A percentile compares a stretch with the other conserved stretches of the same genome.
Evolutionary conservation across 495 filamentous ascomycete genomes (phyloP).

Genomic region (Penicillium daleae): DNA sequence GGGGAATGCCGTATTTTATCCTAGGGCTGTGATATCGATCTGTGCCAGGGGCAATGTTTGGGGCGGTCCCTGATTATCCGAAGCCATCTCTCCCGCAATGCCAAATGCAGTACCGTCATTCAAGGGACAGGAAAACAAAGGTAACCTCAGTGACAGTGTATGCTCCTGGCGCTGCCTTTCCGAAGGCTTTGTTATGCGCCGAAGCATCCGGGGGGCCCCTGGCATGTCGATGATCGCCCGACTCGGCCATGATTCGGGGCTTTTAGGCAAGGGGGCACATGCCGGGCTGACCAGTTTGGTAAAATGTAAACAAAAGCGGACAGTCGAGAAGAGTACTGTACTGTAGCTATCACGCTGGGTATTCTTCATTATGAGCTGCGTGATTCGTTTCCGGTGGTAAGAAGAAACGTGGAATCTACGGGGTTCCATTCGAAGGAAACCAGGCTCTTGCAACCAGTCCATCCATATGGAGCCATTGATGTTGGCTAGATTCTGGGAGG

Average conservation of each 20-base stretch:
- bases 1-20: conserved; percentile 20
- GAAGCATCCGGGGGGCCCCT: conserved; percentile 24
- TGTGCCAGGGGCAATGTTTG: conserved; percentile 27
- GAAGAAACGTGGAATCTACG: neutral
- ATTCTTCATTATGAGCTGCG: neutral
- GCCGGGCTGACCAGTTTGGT: conserved; percentile 9
- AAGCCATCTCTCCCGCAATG: conserved; percentile 8
- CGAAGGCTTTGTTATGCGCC: conserved; percentile 3
- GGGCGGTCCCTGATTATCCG: conserved; percentile 1
- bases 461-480: neutral
- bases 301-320: conserved; percentile 15
- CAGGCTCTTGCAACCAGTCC: neutral
- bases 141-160: neutral
- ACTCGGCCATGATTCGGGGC: conserved; percentile 1
- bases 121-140: conserved; percentile 17
- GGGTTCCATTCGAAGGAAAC: neutral
- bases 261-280: conserved; percentile 29
- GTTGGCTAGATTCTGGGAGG: neutral
- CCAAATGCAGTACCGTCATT: conserved; percentile 18
- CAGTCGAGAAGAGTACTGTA: neutral
- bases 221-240: conserved; percentile 26
- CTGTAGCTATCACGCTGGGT: neutral
- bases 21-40: conserved; percentile 20
- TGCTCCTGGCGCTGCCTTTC: neutral
- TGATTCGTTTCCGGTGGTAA: neutral